Conservation (phyloP, 208 protist genomes). For the Trypanosoma brucei region DNA sequence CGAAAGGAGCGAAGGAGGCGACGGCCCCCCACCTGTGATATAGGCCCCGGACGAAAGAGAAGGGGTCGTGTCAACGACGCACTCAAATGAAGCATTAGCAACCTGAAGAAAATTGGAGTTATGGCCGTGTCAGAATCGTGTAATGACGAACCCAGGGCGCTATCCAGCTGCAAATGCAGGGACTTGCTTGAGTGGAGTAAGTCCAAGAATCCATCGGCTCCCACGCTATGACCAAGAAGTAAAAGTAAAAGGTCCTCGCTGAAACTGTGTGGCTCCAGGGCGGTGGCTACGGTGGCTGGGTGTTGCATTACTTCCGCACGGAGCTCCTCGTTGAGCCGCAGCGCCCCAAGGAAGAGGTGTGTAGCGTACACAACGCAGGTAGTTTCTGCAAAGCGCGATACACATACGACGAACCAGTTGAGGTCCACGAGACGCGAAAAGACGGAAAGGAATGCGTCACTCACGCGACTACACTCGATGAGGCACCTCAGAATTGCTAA, state of each 20-base stretch:
- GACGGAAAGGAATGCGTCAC: slow-evolving; percentile 33
- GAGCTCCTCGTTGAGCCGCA: slow-evolving; percentile 42
- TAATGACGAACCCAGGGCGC: slow-evolving; percentile 32
- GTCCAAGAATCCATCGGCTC: slow-evolving; percentile 40
- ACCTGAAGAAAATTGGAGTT: slow-evolving; percentile 63
- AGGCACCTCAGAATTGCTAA: slow-evolving; percentile 50
- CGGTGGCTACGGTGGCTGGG: slow-evolving; percentile 57
- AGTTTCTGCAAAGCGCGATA: slow-evolving; percentile 63
- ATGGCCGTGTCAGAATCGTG: slow-evolving; percentile 39
- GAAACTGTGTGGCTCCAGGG: slow-evolving; percentile 43
- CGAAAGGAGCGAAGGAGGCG: slow-evolving; percentile 40
- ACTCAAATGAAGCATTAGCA: slow-evolving; percentile 51
- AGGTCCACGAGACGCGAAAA: slow-evolving; percentile 52
- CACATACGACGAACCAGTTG: slow-evolving; percentile 59
- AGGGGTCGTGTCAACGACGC: slow-evolving; percentile 28
- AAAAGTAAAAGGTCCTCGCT: slow-evolving; percentile 73
- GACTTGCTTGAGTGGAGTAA: slow-evolving; percentile 53
- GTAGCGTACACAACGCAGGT: slow-evolving; percentile 69
- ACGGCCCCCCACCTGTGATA: slow-evolving; percentile 31
- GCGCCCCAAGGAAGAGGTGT: slow-evolving; percentile 62
- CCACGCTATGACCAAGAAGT: slow-evolving; percentile 54
- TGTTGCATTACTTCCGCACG: slow-evolving; percentile 45
- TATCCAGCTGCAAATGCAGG: slow-evolving; percentile 60
- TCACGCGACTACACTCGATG: slow-evolving; percentile 38
- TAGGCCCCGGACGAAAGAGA: slow-evolving; percentile 11